These are phyloP conservation scores for Bryum argenteum DNA, from an alignment of 225 moss, liverwort and hornwort species.

Conservation along the genomic window DNA sequence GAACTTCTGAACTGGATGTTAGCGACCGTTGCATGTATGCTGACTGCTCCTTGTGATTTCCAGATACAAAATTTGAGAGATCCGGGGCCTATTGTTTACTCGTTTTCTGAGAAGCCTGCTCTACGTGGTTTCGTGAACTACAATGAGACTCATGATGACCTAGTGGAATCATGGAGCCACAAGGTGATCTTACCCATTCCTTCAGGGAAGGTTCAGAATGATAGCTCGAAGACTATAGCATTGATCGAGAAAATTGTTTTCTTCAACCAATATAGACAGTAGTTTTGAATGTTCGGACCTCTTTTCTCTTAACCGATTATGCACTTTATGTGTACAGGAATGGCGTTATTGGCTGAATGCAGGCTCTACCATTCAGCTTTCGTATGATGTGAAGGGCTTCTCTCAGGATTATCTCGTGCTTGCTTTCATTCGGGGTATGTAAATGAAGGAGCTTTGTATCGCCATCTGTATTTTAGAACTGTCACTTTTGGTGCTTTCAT, in stretches of 20 bases:
- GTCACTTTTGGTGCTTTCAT: conserved; percentile 3
- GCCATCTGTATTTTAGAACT: background rate
- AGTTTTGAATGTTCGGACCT: background rate
- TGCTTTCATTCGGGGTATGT: conserved; percentile 50
- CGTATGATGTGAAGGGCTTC: conserved; percentile 44
- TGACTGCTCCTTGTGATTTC: conserved; percentile 15
- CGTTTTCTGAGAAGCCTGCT: conserved; percentile 35
- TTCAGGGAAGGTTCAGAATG: background rate
- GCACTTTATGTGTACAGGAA: conserved; percentile 40
- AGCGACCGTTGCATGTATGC: background rate
- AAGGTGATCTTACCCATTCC: conserved; percentile 12
- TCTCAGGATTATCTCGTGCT: conserved; percentile 53
- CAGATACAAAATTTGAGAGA: conserved; percentile 57
- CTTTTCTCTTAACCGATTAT: background rate
- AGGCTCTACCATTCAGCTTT: conserved; percentile 47
- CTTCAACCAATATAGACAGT: background rate
- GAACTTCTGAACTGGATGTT: background rate
- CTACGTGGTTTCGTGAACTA: conserved; percentile 44
- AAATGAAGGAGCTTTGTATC: conserved; percentile 7
- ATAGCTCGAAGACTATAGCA: conserved; percentile 4
- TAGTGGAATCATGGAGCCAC: conserved; percentile 35
- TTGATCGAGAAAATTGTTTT: background rate
- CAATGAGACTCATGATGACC: conserved; percentile 32
- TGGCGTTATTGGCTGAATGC: conserved; percentile 51
- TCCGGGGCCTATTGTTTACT: conserved; percentile 47